These are phyloP conservation scores for Gracilaria caudata DNA, from an alignment of 23 red algal species.

Conservation along the genomic window DNA sequence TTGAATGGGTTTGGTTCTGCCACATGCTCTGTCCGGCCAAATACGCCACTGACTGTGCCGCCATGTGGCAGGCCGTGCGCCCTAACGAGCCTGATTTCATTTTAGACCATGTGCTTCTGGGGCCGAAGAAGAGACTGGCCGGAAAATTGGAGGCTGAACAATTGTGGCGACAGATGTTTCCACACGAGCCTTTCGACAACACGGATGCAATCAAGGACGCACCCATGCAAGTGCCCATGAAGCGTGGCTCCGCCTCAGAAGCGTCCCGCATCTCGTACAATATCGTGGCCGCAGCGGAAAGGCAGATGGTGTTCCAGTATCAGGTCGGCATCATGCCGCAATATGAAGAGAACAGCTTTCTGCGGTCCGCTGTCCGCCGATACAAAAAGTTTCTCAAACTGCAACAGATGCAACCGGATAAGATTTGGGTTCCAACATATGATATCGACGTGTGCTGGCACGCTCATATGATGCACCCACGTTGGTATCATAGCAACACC, in stretches of 20 bases:
- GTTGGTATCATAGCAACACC: constrained; percentile 23
- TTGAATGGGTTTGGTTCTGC: constrained; percentile 58
- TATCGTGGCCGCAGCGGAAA: constrained; percentile 25
- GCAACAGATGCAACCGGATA: background rate
- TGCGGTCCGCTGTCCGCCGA: constrained; percentile 11
- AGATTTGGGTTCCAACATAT: constrained; percentile 39
- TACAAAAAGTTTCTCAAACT: constrained; percentile 40
- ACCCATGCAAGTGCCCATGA: background rate
- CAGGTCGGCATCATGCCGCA: constrained; percentile 62
- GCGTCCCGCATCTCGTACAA: constrained; percentile 22
- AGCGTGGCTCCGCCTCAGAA: background rate
- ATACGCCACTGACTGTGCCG: constrained; percentile 22
- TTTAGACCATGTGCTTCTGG: background rate
- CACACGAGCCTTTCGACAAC: constrained; percentile 11
- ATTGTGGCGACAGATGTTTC: constrained; percentile 21
- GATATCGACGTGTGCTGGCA: constrained; percentile 66
- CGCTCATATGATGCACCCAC: constrained; percentile 48
- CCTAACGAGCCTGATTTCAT: background rate
- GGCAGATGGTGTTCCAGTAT: constrained; percentile 55
- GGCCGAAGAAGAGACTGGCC: background rate
- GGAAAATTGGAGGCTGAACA: background rate
- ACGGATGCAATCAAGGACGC: constrained; percentile 1
- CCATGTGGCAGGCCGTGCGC: constrained; percentile 3
- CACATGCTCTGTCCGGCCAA: constrained; percentile 55
- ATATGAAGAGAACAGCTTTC: constrained; percentile 20